Evolutionary conservation across 2,329 filamentous ascomycete species (phyloP).

Genomic region (Botrytis deweyae): DNA sequence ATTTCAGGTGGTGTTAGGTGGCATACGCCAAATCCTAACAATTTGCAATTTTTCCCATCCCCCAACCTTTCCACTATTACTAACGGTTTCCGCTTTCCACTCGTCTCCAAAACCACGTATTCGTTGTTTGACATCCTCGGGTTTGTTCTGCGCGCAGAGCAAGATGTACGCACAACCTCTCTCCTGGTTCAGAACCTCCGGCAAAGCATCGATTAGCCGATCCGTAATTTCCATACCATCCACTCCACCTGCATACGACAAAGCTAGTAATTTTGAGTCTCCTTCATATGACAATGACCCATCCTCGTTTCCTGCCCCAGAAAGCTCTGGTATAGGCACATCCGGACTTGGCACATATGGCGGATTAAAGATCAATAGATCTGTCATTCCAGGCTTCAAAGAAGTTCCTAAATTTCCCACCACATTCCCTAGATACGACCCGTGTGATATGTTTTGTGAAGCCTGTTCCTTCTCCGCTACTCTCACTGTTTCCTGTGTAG

Average conservation of each 20-base stretch:
- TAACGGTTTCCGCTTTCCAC: slow-evolving; percentile 78
- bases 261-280: slow-evolving; percentile 77
- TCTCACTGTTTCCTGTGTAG: slow-evolving; percentile 67
- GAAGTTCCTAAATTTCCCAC: slow-evolving; percentile 68
- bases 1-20: slow-evolving; percentile 14
- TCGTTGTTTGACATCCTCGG: slow-evolving; percentile 66
- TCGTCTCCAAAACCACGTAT: slow-evolving; percentile 55
- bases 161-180: slow-evolving; percentile 85
- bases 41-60: slow-evolving; percentile 96
- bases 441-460: slow-evolving; percentile 42
- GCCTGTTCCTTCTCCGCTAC: slow-evolving; percentile 45
- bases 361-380: slow-evolving; percentile 93
- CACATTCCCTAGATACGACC: slow-evolving; percentile 62
- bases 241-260: slow-evolving; percentile 84
- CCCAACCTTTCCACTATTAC: slow-evolving; percentile 78
- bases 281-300: slow-evolving; percentile 59
- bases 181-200: slow-evolving; percentile 56
- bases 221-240: slow-evolving; percentile 96
- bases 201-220: slow-evolving; percentile 69
- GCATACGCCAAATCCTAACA: slow-evolving; percentile 72
- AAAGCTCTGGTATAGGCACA: slow-evolving; percentile 55
- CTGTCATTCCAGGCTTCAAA: slow-evolving; percentile 60
- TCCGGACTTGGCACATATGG: slow-evolving; percentile 89
- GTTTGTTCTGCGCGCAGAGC: slow-evolving; percentile 87
- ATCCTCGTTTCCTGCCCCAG: slow-evolving; percentile 37